These are phyloP conservation scores for Epichloe coenophiala DNA, from an alignment of 2,329 filamentous ascomycete genomes.

Conservation along the genomic window DNA sequence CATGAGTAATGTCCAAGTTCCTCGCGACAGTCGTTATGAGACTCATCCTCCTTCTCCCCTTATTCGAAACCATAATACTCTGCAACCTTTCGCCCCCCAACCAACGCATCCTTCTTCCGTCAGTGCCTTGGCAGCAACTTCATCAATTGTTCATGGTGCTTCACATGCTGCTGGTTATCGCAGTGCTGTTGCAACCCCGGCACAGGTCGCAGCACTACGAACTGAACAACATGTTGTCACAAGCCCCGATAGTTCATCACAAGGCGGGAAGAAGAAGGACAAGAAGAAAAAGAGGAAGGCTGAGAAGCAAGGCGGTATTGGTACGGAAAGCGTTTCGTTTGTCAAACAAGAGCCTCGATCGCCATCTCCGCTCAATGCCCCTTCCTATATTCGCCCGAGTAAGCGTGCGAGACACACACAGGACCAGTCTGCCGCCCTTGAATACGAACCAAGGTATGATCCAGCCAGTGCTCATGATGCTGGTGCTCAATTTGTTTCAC, in stretches of 20 bases:
- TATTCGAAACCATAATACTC: conserved; percentile 61
- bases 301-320: conserved; percentile 33
- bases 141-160: background rate
- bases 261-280: conserved; percentile 34
- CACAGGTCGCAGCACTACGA: conserved; percentile 45
- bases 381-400: conserved; percentile 37
- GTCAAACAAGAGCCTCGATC: conserved; percentile 55
- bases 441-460: conserved; percentile 28
- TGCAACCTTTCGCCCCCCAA: conserved; percentile 64
- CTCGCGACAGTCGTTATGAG: conserved; percentile 15
- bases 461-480: conserved; percentile 23
- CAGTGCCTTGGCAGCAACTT: conserved; percentile 18
- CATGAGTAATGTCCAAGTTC: conserved; percentile 7
- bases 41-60: conserved; percentile 41
- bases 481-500: conserved; percentile 20
- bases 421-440: conserved; percentile 21
- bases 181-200: conserved; percentile 20
- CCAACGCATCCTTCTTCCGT: conserved; percentile 55
- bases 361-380: conserved; percentile 42
- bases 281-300: conserved; percentile 42
- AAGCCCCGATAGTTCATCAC: conserved; percentile 48
- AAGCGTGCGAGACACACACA: conserved; percentile 41
- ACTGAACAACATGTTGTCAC: conserved; percentile 33
- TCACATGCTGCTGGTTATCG: background rate
- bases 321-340: conserved; percentile 34